Conservation (phyloP, 805 yeast species). For the Saccharomycopsis microspora region DNA sequence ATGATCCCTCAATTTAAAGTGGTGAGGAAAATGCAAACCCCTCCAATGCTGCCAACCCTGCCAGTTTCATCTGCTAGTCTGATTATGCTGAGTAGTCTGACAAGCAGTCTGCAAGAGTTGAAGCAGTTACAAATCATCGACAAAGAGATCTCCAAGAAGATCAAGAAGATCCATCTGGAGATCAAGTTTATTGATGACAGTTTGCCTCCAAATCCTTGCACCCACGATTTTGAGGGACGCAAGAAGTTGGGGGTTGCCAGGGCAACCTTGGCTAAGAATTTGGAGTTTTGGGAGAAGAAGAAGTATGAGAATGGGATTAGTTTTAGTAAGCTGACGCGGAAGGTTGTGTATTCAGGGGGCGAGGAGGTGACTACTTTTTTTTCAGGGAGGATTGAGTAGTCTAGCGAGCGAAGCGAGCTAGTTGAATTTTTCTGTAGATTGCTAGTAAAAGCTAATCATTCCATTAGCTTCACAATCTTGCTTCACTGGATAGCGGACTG, state of each 20-base stretch:
- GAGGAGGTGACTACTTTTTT: conserved; percentile 17
- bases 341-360: conserved; percentile 16
- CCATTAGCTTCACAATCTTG: no score
- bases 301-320: conserved; percentile 17
- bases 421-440: no score
- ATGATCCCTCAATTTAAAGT: conserved; percentile 13
- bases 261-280: conserved; percentile 11
- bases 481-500: no score
- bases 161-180: conserved; percentile 15
- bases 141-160: conserved; percentile 13
- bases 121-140: conserved; percentile 15
- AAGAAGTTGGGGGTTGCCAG: conserved; percentile 14
- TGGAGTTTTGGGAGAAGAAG: conserved; percentile 18
- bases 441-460: no score
- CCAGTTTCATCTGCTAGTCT: background rate
- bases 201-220: conserved; percentile 16
- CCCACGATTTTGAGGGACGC: conserved; percentile 14
- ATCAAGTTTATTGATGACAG: conserved; percentile 14
- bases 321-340: conserved; percentile 15
- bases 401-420: no score
- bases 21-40: background rate
- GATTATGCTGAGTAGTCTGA: background rate
- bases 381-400: conserved; percentile 16
- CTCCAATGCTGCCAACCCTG: background rate
- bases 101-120: conserved; percentile 3